phyloP scores from a whole-genome alignment of 805 yeast species.

The Lipomyces starkeyi region DNA sequence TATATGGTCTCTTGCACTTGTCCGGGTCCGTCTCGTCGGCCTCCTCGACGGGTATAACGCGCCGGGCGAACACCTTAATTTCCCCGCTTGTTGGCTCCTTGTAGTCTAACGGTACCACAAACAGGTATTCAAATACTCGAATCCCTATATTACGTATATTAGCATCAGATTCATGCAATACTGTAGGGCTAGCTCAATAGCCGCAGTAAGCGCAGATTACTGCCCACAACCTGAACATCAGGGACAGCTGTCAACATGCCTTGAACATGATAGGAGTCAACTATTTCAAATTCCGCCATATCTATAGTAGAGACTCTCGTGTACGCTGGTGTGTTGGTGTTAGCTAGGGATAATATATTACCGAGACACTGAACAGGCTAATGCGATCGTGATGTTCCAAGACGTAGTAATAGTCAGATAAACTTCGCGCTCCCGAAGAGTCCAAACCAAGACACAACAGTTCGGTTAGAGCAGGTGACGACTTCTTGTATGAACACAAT shows the following conservation, averaged over 20 bases:
- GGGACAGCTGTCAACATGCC: conserved; percentile 11
- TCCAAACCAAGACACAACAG: too few relatives aligned
- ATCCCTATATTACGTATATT: conserved; percentile 16
- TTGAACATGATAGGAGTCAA: conserved; percentile 29
- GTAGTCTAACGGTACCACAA: conserved; percentile 30
- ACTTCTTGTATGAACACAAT: too few relatives aligned
- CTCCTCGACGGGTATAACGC: conserved; percentile 33
- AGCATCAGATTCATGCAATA: background rate
- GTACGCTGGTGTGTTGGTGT: background rate
- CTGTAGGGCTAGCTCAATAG: background rate
- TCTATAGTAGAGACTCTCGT: background rate
- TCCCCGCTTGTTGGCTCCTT: conserved; percentile 4
- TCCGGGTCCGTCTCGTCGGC: conserved; percentile 23
- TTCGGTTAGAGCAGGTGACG: too few relatives aligned
- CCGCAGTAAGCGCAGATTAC: background rate
- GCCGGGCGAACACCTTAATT: conserved; percentile 30
- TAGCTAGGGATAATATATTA: background rate
- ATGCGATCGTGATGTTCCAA: background rate
- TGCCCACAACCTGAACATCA: background rate
- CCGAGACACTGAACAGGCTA: background rate
- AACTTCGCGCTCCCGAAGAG: too few relatives aligned
- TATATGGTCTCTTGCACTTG: conserved; percentile 31
- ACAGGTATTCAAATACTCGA: conserved; percentile 31
- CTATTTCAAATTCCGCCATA: conserved; percentile 18
- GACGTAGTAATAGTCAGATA: too few relatives aligned